Base-by-base conservation (phyloP, 192 early-diverging fungal genomes). In the Umbelopsis vinacea region DNA sequence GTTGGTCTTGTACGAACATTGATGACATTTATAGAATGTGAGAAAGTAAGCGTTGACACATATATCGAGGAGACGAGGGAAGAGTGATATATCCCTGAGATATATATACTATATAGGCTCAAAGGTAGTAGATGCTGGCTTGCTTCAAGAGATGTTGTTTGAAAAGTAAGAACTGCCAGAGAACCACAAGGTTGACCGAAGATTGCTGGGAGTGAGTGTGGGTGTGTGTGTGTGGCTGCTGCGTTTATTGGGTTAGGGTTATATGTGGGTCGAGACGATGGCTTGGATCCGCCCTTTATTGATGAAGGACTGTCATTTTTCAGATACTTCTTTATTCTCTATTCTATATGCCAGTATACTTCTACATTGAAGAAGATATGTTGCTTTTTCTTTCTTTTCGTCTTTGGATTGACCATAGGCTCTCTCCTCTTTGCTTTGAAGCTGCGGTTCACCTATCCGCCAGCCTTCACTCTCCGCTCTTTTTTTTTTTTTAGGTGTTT, bases 1-100 rank as follows among this genome's bases (percentile, higher is more conserved):
- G 57, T 63, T 63, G 57, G 29, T 63, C 57, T 35, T 63, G 57
- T 26, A 63, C 57, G 26, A 63, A 63, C 57, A 63, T 63, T 63
- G 57, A 63, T 63, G 57, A 63, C 57, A 63, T 37, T 63, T 63
- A 63, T 35, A 37, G 57, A 37, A 37, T 38, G 33, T 14, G 33
- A 17, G 26, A 63, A 63, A 37, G 26, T 26, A 63, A 37, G 57
- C 26, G 57, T 38, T 8, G 17, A 63, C 15, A 29, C 57, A 63
- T 63, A 63, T 63, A 63, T 35, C 23, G 17, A 38, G 19, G 57
- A 3, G 17, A 24, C 5, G 33, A 35, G 12, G 57, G 12, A 29
- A 35, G 48, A 17, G 48, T 43, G 53, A 54, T 54, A 54, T 63
- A 63, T 63, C 29, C 17, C 33, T n/a, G n/a, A 37, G 11, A 37